Evolutionary conservation across 139 green algal species (phyloP).

Genomic region (Mychonastes homosphaera): DNA sequence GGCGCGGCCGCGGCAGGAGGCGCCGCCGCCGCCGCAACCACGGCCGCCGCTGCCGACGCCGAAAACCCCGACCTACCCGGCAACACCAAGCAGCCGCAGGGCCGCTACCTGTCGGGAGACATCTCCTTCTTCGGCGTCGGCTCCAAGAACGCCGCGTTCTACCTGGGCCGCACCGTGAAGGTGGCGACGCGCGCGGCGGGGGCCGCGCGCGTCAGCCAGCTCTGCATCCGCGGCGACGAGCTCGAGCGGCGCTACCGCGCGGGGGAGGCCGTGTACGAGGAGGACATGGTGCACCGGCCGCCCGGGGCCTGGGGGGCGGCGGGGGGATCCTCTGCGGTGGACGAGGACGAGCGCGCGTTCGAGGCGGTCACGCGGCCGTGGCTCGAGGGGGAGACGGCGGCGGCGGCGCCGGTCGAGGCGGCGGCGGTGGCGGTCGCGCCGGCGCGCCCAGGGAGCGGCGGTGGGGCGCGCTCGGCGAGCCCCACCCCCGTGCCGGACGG

Average conservation of each 20-base stretch:
- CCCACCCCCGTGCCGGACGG: too few relatives aligned
- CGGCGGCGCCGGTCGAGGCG: background rate
- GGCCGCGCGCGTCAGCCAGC: constrained; percentile 50
- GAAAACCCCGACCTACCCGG: too few relatives aligned
- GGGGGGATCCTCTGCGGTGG: too few relatives aligned
- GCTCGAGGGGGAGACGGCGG: constrained; percentile 5
- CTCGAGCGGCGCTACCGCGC: constrained; percentile 42
- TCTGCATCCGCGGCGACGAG: constrained; percentile 27
- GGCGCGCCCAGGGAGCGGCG: too few relatives aligned
- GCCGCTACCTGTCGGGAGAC: constrained; percentile 56
- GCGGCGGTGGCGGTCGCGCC: too few relatives aligned
- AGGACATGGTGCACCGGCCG: constrained; percentile 55
- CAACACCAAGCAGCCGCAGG: too few relatives aligned
- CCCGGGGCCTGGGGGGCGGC: too few relatives aligned
- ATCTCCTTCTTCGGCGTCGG: constrained; percentile 73
- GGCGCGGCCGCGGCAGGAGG: too few relatives aligned
- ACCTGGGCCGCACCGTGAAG: constrained; percentile 57
- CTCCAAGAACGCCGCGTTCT: constrained; percentile 74
- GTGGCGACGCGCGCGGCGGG: constrained; percentile 35
- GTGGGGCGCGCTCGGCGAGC: too few relatives aligned
- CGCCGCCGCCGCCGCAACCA: too few relatives aligned
- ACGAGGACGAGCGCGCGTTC: too few relatives aligned
- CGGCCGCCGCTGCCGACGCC: too few relatives aligned
- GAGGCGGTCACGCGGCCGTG: background rate
- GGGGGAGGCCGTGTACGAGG: constrained; percentile 57